phyloP scores from a whole-genome alignment of 768 basidiomycete genomes.

The Pisolithus microcarpus region DNA sequence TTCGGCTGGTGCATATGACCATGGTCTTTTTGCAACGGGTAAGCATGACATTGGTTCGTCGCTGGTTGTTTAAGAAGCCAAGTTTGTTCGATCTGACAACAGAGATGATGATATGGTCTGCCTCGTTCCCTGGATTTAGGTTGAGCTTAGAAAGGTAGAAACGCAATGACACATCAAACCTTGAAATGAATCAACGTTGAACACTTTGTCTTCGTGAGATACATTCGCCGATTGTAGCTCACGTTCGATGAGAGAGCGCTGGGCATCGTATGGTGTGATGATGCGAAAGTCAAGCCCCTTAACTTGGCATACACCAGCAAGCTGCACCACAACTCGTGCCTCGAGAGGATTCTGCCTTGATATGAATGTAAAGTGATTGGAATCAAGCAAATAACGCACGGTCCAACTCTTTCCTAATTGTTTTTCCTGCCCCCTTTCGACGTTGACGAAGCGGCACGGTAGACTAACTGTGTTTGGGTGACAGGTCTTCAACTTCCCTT shows the following conservation, averaged over 20 bases:
- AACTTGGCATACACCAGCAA: conserved; percentile 47
- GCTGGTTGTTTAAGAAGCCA: no score
- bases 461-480: not conserved
- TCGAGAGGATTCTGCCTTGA: conserved; percentile 28
- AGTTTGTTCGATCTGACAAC: no score
- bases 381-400: not conserved
- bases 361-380: not conserved
- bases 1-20: no score
- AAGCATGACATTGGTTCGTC: no score
- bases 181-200: conserved; percentile 78
- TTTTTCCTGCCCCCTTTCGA: not conserved
- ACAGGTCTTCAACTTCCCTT: not conserved
- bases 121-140: no score
- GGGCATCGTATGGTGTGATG: conserved; percentile 77
- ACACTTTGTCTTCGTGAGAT: conserved; percentile 56
- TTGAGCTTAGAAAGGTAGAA: no score
- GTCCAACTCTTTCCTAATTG: not conserved
- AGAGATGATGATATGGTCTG: no score
- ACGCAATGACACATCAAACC: conserved; percentile 34
- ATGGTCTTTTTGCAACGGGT: no score
- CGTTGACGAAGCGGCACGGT: not conserved
- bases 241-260: conserved; percentile 52
- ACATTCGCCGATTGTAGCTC: conserved; percentile 42
- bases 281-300: conserved; percentile 46
- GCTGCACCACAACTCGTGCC: conserved; percentile 40